A percentile compares a stretch with the other conserved stretches of the same genome.
Conservation (phyloP, 2,329 filamentous ascomycete genomes). For the Purpureocillium lavendulum region DNA sequence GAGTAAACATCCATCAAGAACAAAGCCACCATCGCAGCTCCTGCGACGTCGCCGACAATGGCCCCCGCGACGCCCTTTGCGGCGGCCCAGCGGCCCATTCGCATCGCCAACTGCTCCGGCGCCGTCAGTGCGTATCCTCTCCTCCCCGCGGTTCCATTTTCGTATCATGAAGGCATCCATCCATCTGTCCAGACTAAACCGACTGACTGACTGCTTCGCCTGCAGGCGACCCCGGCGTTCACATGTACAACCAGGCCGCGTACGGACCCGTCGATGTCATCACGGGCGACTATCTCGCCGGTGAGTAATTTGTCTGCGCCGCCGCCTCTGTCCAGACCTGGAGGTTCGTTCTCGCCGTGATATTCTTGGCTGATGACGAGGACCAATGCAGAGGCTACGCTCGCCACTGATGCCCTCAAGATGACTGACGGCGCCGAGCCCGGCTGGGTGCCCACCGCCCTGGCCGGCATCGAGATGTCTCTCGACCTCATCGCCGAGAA, state of each 20-base stretch:
- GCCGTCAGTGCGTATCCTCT: constrained; percentile 8
- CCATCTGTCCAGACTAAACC: no score
- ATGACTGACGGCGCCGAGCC: constrained; percentile 3
- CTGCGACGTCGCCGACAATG: no score
- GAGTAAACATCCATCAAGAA: no score
- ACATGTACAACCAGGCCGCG: constrained; percentile 21
- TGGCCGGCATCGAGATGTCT: constrained; percentile 14
- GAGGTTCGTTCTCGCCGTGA: no score
- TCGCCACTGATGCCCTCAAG: constrained; percentile 13
- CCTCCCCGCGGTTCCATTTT: no score
- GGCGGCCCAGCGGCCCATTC: constrained; percentile 7
- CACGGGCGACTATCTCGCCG: constrained; percentile 43
- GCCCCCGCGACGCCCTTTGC: not conserved
- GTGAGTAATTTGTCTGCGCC: constrained; percentile 13
- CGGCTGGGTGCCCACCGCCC: constrained; percentile 13
- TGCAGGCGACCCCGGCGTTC: constrained; percentile 11
- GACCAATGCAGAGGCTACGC: constrained; percentile 18
- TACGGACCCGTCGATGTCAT: constrained; percentile 35
- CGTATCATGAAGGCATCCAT: no score
- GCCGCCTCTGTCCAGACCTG: constrained; percentile 14
- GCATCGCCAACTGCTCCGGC: constrained; percentile 17
- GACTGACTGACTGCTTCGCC: not conserved
- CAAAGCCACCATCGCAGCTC: no score
- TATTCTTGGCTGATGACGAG: no score
- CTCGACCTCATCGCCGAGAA: constrained; percentile 29